Evolutionary conservation across 176 grass and related monocot species (phyloP), one percentile per base, ranked within the genome.

Genomic region (Bothriochloa decipiens): DNA sequence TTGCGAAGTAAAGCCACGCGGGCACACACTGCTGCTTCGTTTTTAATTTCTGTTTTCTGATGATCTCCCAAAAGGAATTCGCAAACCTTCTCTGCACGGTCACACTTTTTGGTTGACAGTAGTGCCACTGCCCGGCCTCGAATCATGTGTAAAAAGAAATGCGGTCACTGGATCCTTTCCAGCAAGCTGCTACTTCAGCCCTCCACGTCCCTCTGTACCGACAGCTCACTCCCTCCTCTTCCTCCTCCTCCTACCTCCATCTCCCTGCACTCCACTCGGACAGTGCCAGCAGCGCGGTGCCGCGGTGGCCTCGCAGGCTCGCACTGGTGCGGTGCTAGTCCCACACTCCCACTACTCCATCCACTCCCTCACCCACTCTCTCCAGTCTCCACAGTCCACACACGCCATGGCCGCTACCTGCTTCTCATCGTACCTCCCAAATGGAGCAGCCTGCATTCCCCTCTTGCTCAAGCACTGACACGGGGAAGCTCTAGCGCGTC

Each of bases 31-130:
- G 2, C 58, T 39, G 13, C 41, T 3, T 63, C 41, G 63, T 77
- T 83, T 83, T 88, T 65, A 13, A 43, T 45, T 52, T 61, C 11
- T 32, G 29, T 36, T 79, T 82, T 70, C 36, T 36, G 32, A 52
- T 32, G 23, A 52, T 32, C 52, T 73, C 20, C 3, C 11, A 7
- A 84, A 88, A 75, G 76, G 8, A 84, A 83, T 78, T 72, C 46
- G 22, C 61, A 20, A 23, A 16, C 27, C 1, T 52, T 74, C 22
- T 84, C 36, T 61, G 76, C 74, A 83, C 36, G 11, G 80, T 4
- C 74, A 32, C 80, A 28, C 81, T 80, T 81, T 85, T 14, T 16
- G 46, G 77, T 76, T 62, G 70, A 69, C 70, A 71, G 33, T 75
- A 15, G 35, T 45, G 65, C 16, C 82, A 29, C 11, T 22, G 87